Evolutionary conservation across 306 rosid species (phyloP), one percentile per base, ranked within the genome.

Genomic region (Rosa multiflora): DNA sequence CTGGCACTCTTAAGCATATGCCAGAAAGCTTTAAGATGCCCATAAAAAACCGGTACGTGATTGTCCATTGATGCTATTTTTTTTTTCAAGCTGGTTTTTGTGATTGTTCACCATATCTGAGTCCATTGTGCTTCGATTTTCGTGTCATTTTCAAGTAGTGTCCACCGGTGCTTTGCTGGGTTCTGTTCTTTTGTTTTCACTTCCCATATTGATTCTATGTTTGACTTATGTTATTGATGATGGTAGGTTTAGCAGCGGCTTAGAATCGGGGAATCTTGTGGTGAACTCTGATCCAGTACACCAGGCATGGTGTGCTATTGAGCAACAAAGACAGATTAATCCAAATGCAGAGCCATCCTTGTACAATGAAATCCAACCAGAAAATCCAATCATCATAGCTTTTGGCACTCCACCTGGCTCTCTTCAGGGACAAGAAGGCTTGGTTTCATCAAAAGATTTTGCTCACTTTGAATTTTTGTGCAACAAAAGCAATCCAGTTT

Each of bases 221-320:
- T 44, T 20, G 44, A 44, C 64, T 74, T 59, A 74, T 42, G 68
- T 18, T 78, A 48, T 51, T 69, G 53, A 4, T 74, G 84, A 40
- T 58, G 26, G 12, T 82, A 92, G 96, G 47, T 88, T 88, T 74
- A 86, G 88, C 88, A 52, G 76, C 59, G 98, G 98, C n/a, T 42
- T 71, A 1, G 88, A 81, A 62, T 47, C 52, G 29, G 94, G 84
- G 20, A 53, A 67, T 55, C 63, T 79, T 21, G 70, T 81, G 23
- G 80, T 83, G 21, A 73, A 74, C 67, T 83, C 93, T 77, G 79
- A 35, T 70, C 18, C 83, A 35, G 86, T 83, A 10, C 2, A 2
- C 26, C 80, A 18, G 59, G 29, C 89, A 18, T 88, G 88, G 92
- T 29, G 10, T 0, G 78, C 75, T 5, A 74, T 84, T 52, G 10